phyloP scores from a whole-genome alignment of 148 eudicot genomes.

The Silene conica region DNA sequence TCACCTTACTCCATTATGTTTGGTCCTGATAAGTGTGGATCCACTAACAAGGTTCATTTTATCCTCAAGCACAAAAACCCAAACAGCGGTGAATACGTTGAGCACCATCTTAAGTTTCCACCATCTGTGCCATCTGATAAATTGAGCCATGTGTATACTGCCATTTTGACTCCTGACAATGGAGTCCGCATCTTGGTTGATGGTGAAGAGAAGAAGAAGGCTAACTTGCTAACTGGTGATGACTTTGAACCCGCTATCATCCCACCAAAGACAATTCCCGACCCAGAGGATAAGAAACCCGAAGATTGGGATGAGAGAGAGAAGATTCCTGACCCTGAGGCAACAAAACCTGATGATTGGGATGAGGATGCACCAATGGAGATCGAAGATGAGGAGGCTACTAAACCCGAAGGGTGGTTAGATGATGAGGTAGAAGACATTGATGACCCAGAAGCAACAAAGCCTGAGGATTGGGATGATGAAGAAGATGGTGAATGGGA shows the following conservation, averaged over 20 bases:
- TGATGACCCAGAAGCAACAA: slow-evolving; percentile 90
- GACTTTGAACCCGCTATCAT: slow-evolving; percentile 78
- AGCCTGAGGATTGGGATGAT: slow-evolving; percentile 98
- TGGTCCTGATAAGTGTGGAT: slow-evolving; percentile 94
- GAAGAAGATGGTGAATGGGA: slow-evolving; percentile 99
- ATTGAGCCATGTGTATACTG: slow-evolving; percentile 72
- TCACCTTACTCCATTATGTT: slow-evolving; percentile 85
- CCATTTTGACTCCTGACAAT: slow-evolving; percentile 71
- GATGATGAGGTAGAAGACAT: slow-evolving; percentile 92
- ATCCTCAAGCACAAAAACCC: slow-evolving; percentile 89
- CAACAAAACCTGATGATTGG: slow-evolving; percentile 90
- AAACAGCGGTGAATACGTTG: slow-evolving; percentile 76
- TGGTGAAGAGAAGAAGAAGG: slow-evolving; percentile 93
- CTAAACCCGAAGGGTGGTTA: slow-evolving; percentile 95
- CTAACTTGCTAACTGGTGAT: slow-evolving; percentile 59
- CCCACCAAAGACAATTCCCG: slow-evolving; percentile 77
- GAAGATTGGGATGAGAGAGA: slow-evolving; percentile 95
- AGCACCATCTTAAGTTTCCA: slow-evolving; percentile 85
- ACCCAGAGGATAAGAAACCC: slow-evolving; percentile 89
- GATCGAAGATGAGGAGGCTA: slow-evolving; percentile 84
- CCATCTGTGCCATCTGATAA: slow-evolving; percentile 94
- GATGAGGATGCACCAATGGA: slow-evolving; percentile 98
- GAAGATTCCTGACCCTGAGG: slow-evolving; percentile 64
- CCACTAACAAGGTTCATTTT: slow-evolving; percentile 96
- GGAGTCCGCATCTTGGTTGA: slow-evolving; percentile 65